Conservation (phyloP, 2,329 filamentous ascomycete species). For the Aspergillus ochraceoroseus region DNA sequence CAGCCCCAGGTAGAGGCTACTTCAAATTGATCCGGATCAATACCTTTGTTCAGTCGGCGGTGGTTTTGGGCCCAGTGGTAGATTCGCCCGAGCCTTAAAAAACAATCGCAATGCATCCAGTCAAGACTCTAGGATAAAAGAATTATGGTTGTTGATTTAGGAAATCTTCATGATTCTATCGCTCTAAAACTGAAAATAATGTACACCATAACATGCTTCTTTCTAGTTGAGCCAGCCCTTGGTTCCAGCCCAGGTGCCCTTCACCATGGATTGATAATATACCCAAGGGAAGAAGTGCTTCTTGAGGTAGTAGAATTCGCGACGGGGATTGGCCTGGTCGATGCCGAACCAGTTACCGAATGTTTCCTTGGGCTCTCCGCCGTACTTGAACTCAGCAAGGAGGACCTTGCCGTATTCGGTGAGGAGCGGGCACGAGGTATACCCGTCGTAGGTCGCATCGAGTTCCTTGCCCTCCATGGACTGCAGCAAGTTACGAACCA, state of each 20-base stretch:
- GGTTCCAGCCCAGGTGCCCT: slow-evolving; percentile 59
- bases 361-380: slow-evolving; percentile 59
- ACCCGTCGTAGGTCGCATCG: slow-evolving; percentile 50
- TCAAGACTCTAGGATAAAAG: too few species aligned
- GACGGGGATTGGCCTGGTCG: slow-evolving; percentile 54
- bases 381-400: slow-evolving; percentile 63
- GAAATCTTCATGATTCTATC: not conserved
- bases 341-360: slow-evolving; percentile 53
- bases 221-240: slow-evolving; percentile 46
- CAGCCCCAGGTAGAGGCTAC: too few species aligned
- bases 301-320: slow-evolving; percentile 59
- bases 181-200: not conserved
- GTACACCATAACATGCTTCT: not conserved
- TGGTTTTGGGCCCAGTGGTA: too few species aligned
- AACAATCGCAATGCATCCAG: too few species aligned
- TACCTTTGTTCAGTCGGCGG: too few species aligned
- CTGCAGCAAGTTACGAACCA: slow-evolving; percentile 48
- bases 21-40: too few species aligned
- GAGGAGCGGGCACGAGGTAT: slow-evolving; percentile 53
- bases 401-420: slow-evolving; percentile 60
- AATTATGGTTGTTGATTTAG: too few species aligned
- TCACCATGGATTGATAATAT: slow-evolving; percentile 57
- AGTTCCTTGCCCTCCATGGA: slow-evolving; percentile 46
- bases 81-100: too few species aligned
- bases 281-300: slow-evolving; percentile 66